phyloP scores from a whole-genome alignment of 129 eudicot genomes.

The Flaveria bidentis region DNA sequence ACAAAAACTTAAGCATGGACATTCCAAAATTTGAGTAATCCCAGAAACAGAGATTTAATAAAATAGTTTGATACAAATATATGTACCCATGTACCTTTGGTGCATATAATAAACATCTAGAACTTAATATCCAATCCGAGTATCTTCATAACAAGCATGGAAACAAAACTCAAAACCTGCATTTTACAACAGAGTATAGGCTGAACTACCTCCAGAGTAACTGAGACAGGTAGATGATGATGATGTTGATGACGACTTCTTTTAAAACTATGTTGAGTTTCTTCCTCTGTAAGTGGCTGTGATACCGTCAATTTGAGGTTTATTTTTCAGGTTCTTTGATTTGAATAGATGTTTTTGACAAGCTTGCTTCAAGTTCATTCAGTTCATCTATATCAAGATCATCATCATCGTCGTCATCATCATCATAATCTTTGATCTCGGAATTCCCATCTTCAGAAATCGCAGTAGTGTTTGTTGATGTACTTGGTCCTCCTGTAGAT shows the following conservation, averaged over 20 bases:
- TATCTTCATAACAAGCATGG: constrained; percentile 5
- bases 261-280: constrained; percentile 5
- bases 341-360: constrained; percentile 56
- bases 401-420: constrained; percentile 56
- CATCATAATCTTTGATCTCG: constrained; percentile 37
- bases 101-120: constrained; percentile 18
- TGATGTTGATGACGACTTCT: neutral
- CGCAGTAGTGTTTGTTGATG: constrained; percentile 37
- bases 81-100: constrained; percentile 12
- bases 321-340: constrained; percentile 47
- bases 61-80: constrained; percentile 16
- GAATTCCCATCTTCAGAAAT: constrained; percentile 37
- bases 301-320: neutral
- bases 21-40: neutral
- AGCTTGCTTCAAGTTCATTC: constrained; percentile 69
- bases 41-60: neutral
- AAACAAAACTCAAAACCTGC: constrained; percentile 36
- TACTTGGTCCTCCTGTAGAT: constrained; percentile 49
- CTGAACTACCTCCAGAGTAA: constrained; percentile 22
- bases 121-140: constrained; percentile 18
- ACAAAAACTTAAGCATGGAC: neutral
- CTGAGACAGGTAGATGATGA: constrained; percentile 3
- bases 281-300: neutral
- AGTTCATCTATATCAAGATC: constrained; percentile 71
- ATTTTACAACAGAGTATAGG: constrained; percentile 18